Evolutionary conservation across 495 filamentous ascomycete genomes (phyloP).

Genomic region (Penicillium malachiteum): DNA sequence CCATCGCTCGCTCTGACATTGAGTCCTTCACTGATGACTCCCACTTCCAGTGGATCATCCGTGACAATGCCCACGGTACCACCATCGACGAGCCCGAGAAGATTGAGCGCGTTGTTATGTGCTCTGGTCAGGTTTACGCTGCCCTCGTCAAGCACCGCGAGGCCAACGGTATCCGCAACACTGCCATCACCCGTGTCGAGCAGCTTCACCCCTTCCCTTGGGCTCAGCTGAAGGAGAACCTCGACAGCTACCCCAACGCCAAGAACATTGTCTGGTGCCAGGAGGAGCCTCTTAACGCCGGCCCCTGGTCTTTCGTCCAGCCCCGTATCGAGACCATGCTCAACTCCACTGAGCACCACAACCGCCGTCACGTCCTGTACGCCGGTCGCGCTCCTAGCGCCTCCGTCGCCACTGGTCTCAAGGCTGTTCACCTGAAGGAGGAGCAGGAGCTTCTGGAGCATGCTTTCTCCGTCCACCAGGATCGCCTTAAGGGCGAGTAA

Average conservation of each 20-base stretch:
- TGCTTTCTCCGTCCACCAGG: conserved; percentile 64
- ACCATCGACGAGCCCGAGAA: conserved; percentile 75
- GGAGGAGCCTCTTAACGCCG: conserved; percentile 96
- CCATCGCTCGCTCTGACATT: conserved; percentile 80
- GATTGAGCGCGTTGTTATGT: conserved; percentile 92
- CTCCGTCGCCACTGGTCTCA: conserved; percentile 88
- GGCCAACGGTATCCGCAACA: conserved; percentile 76
- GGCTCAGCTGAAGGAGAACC: conserved; percentile 91
- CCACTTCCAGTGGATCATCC: conserved; percentile 95
- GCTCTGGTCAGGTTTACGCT: conserved; percentile 91
- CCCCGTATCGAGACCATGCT: conserved; percentile 94
- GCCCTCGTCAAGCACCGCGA: conserved; percentile 89
- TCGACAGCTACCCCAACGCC: conserved; percentile 94
- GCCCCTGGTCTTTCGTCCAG: conserved; percentile 92
- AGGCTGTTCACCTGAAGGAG: conserved; percentile 86
- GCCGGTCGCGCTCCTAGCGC: conserved; percentile 89
- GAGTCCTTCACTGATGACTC: conserved; percentile 87
- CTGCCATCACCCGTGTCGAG: conserved; percentile 92
- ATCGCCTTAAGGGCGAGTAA: conserved; percentile 57
- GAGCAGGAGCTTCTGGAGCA: conserved; percentile 84
- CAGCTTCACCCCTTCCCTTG: conserved; percentile 99
- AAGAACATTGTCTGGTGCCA: conserved; percentile 95
- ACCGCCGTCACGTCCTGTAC: conserved; percentile 94
- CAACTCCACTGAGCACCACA: conserved; percentile 86
- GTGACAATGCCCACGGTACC: conserved; percentile 75